Percentiles rank a stretch among this genome's conserved stretches.
Evolutionary conservation across 768 basidiomycete species (phyloP).

Genomic region (Amanita pallidorosea): DNA sequence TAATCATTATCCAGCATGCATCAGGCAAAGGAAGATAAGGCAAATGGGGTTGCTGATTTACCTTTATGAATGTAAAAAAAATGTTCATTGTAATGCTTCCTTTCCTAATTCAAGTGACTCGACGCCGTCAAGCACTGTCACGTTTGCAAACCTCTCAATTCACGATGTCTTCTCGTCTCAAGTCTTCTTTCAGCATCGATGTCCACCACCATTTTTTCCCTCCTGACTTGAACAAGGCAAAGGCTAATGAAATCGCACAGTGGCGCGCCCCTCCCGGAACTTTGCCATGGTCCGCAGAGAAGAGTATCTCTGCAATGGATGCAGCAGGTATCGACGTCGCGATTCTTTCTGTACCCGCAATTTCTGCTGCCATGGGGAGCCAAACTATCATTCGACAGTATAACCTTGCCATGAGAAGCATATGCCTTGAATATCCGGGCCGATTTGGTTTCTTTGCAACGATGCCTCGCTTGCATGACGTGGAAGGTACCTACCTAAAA

Average conservation of each 20-base stretch:
- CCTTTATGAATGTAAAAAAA: not conserved
- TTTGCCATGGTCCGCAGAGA: constrained; percentile 52
- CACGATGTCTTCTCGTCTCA: not conserved
- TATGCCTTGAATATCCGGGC: constrained; percentile 36
- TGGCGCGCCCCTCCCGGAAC: constrained; percentile 56
- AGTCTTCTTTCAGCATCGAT: constrained; percentile 34
- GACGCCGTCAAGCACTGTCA: not conserved
- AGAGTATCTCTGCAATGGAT: constrained; percentile 58
- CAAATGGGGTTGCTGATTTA: not conserved
- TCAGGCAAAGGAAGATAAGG: not conserved
- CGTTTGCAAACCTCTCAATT: not conserved
- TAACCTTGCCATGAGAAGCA: constrained; percentile 36
- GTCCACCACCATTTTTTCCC: constrained; percentile 76
- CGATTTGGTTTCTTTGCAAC: constrained; percentile 66
- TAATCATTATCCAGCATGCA: not conserved
- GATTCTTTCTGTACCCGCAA: constrained; percentile 58
- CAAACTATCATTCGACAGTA: constrained; percentile 29
- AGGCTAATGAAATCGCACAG: constrained; percentile 35
- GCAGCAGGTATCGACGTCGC: constrained; percentile 42
- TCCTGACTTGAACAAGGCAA: constrained; percentile 34
- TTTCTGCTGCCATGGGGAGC: constrained; percentile 31
- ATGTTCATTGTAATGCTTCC: not conserved
- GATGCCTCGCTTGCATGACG: constrained; percentile 50
- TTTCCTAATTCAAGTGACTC: not conserved
- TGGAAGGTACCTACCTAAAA: constrained; percentile 33